phyloP scores from a whole-genome alignment of 768 basidiomycete species.

The Lentinula lateritia region DNA sequence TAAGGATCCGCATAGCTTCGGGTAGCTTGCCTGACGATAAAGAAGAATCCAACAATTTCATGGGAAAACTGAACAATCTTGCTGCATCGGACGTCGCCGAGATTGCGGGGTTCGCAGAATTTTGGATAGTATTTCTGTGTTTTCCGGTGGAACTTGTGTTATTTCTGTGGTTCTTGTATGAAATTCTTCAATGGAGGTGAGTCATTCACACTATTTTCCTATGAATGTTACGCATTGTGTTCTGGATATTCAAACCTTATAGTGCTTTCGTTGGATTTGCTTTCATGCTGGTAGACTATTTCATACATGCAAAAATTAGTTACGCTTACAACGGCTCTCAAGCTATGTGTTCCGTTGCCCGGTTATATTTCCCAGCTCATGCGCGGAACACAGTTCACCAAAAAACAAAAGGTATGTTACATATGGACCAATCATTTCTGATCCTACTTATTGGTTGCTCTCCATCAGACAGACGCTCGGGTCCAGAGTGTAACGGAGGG shows the following conservation, averaged over 20 bases:
- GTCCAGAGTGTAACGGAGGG: slow-evolving; percentile 44
- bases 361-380: slow-evolving; percentile 29
- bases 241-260: not conserved
- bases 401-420: slow-evolving; percentile 12
- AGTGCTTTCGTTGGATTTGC: not conserved
- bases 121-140: slow-evolving; percentile 12
- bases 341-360: slow-evolving; percentile 34
- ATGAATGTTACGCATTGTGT: not conserved
- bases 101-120: slow-evolving; percentile 8
- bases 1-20: slow-evolving; percentile 60
- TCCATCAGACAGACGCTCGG: slow-evolving; percentile 43
- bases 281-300: slow-evolving; percentile 12
- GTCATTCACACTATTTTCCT: not conserved
- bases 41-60: slow-evolving; percentile 23
- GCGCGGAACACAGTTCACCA: not conserved
- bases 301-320: too few species aligned
- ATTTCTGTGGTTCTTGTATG: slow-evolving; percentile 22
- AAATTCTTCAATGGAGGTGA: slow-evolving; percentile 24
- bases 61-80: slow-evolving; percentile 57
- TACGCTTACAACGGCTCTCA: not conserved
- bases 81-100: slow-evolving; percentile 43
- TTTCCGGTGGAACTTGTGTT: slow-evolving; percentile 16
- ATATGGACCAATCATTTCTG: not conserved
- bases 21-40: not conserved
- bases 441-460: slow-evolving; percentile 17